phyloP scores from a whole-genome alignment of 148 eudicot genomes.

The Polygonum aviculare region DNA sequence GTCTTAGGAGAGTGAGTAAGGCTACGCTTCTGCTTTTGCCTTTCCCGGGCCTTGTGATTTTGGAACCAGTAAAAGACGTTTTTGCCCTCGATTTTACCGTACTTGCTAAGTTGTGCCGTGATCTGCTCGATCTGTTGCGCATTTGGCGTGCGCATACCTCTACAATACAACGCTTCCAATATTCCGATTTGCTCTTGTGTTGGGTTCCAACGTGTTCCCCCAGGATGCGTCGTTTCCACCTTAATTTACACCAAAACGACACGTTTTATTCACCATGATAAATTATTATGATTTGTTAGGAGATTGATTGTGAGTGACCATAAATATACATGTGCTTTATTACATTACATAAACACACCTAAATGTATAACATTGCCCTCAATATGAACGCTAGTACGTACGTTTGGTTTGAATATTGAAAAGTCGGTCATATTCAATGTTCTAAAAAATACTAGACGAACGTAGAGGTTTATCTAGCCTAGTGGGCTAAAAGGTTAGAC shows the following conservation, averaged over 20 bases:
- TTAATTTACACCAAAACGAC: conserved; percentile 5
- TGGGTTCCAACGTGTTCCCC: conserved; percentile 97
- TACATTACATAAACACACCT: no score
- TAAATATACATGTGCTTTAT: no score
- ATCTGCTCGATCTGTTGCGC: conserved; percentile 91
- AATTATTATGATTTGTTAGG: not conserved
- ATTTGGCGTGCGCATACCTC: conserved; percentile 89
- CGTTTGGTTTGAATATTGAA: no score
- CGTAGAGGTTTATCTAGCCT: no score
- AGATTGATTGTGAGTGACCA: no score
- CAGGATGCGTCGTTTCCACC: conserved; percentile 65
- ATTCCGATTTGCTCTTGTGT: conserved; percentile 82
- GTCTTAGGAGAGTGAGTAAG: conserved; percentile 4
- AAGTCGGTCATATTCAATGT: no score
- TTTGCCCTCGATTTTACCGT: conserved; percentile 90
- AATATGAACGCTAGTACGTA: no score
- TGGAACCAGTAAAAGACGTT: conserved; percentile 98
- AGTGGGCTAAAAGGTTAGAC: no score
- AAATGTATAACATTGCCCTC: no score
- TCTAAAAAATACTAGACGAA: no score
- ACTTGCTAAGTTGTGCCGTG: conserved; percentile 56
- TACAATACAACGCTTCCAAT: conserved; percentile 70
- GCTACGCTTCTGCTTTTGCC: conserved; percentile 81
- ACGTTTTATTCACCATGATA: not conserved
- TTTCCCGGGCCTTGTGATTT: conserved; percentile 91